Percentiles rank a stretch among this genome's conserved stretches.
Evolutionary conservation across 2,329 filamentous ascomycete species (phyloP).

Genomic region (Apiospora phragmitis): DNA sequence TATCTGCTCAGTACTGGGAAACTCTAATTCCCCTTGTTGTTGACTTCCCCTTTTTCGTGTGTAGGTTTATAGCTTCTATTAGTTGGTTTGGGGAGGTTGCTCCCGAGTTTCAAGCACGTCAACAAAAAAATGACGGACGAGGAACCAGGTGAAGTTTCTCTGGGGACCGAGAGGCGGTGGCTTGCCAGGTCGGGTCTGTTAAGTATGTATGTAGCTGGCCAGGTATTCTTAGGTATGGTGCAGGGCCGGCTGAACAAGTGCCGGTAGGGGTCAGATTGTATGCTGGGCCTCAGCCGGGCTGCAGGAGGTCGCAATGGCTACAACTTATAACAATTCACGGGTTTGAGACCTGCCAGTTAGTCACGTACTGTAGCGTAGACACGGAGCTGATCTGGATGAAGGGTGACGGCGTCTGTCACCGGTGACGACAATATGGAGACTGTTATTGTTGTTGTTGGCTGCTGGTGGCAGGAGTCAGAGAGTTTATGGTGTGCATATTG

Average conservation of each 20-base stretch:
- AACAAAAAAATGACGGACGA: neutral
- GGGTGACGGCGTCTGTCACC: neutral
- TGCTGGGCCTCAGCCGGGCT: conserved; percentile 1
- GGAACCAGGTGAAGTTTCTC: neutral
- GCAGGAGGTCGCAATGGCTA: conserved; percentile 1
- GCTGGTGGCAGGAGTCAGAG: neutral
- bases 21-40: conserved; percentile 12
- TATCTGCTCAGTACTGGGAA: neutral
- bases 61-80: neutral
- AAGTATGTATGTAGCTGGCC: neutral
- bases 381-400: neutral
- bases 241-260: neutral
- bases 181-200: conserved; percentile 6
- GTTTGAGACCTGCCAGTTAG: neutral
- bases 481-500: neutral
- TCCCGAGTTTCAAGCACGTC: conserved; percentile 7
- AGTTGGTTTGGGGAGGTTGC: conserved; percentile 1
- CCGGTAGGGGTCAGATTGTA: neutral
- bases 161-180: conserved; percentile 3
- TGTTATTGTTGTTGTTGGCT: neutral
- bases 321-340: neutral
- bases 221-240: neutral
- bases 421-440: neutral
- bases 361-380: neutral
- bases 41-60: neutral